A percentile compares a stretch with the other conserved stretches of the same genome.
Conservation (phyloP, 1,284 basidiomycete genomes). For the Cryptococcus sp. region DNA sequence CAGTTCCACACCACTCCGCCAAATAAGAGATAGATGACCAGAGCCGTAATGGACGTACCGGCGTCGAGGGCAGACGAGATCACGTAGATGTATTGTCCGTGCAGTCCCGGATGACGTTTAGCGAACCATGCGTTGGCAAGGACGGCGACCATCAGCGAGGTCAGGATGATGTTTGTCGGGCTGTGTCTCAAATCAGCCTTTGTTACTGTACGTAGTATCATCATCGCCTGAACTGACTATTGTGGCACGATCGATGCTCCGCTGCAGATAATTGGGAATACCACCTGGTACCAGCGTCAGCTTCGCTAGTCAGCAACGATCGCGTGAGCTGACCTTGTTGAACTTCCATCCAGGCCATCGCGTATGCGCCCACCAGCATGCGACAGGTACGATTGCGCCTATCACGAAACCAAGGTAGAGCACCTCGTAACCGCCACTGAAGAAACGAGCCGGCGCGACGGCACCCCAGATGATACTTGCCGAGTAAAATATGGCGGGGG, state of each 20-base stretch:
- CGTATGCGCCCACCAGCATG: slow-evolving; percentile 53
- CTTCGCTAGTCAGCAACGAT: not conserved
- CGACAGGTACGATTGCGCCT: slow-evolving; percentile 53
- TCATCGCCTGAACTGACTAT: slow-evolving; percentile 27
- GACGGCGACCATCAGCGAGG: slow-evolving; percentile 52
- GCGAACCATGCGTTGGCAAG: slow-evolving; percentile 51
- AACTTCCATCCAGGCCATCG: slow-evolving; percentile 48
- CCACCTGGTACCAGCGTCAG: slow-evolving; percentile 40
- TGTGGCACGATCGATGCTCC: slow-evolving; percentile 54
- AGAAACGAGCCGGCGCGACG: slow-evolving; percentile 56
- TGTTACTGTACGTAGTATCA: slow-evolving; percentile 1
- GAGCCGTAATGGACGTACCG: slow-evolving; percentile 54
- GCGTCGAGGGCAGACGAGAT: slow-evolving; percentile 57
- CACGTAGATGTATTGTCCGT: slow-evolving; percentile 49
- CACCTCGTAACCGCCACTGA: slow-evolving; percentile 54
- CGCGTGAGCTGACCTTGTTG: slow-evolving; percentile 37
- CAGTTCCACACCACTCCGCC: slow-evolving; percentile 37
- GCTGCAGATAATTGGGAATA: slow-evolving; percentile 57
- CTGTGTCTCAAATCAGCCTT: slow-evolving; percentile 20
- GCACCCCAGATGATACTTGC: slow-evolving; percentile 56
- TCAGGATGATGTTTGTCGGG: slow-evolving; percentile 58
- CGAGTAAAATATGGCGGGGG: slow-evolving; percentile 51
- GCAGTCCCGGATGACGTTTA: slow-evolving; percentile 40
- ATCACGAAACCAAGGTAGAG: slow-evolving; percentile 55
- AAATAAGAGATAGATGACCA: slow-evolving; percentile 55